Evolutionary conservation across 306 rosid species (phyloP).

Genomic region (Fragaria vesca): DNA sequence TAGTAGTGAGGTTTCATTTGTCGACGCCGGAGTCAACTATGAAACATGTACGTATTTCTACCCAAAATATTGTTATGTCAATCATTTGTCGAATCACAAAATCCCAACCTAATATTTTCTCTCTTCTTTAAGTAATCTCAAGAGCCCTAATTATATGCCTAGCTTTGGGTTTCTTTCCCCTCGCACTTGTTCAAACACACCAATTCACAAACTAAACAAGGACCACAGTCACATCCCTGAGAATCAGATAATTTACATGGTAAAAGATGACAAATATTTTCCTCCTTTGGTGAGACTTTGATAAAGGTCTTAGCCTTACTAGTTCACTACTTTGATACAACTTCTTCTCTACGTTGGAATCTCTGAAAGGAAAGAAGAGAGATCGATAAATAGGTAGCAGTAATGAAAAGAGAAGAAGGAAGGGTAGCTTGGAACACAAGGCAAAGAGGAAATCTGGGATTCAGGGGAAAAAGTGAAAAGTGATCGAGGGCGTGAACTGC

Average conservation of each 20-base stretch:
- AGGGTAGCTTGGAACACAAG: conserved; percentile 41
- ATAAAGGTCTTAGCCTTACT: neutral
- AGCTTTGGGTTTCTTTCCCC: neutral
- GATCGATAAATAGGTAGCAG: neutral
- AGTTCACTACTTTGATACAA: conserved; percentile 1
- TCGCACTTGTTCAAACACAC: neutral
- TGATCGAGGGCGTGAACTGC: neutral
- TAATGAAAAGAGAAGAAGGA: neutral
- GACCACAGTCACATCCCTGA: neutral
- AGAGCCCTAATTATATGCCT: neutral
- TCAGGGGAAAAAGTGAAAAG: neutral
- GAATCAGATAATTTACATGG: neutral
- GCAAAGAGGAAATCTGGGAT: conserved; percentile 4
- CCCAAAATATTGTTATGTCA: neutral
- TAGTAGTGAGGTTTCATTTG: neutral
- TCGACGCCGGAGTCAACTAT: neutral
- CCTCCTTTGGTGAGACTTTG: neutral
- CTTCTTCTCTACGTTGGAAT: conserved; percentile 39
- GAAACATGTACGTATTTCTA: neutral
- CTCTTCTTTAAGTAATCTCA: neutral
- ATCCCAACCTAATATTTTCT: neutral
- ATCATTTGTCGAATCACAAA: neutral
- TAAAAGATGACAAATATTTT: neutral
- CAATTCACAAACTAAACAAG: neutral
- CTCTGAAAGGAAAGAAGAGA: conserved; percentile 10